A percentile compares a stretch with the other conserved stretches of the same genome.
Evolutionary conservation across 1,284 basidiomycete genomes (phyloP).

Genomic region (Trametes sp.): DNA sequence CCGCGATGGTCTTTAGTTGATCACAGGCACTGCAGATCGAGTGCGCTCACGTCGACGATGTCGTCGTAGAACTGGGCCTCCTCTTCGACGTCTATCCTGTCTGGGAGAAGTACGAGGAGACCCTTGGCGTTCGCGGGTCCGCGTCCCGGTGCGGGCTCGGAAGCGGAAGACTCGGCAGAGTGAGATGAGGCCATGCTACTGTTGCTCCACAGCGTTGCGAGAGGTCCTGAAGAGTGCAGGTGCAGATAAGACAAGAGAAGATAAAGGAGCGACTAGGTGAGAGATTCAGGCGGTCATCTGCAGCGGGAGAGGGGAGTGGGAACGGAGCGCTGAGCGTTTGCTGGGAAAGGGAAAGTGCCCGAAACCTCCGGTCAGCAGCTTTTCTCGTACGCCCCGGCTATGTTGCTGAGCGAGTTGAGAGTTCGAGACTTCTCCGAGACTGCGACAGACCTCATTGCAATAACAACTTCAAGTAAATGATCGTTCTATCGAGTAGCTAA

Average conservation of each 20-base stretch:
- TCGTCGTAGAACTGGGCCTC: slow-evolving; percentile 57
- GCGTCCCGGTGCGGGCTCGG: slow-evolving; percentile 2
- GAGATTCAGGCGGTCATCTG: slow-evolving; percentile 15
- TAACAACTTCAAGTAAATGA: too few relatives aligned
- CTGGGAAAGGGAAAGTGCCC: neutral
- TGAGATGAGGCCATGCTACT: slow-evolving; percentile 15
- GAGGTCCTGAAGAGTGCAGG: neutral
- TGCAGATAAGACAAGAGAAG: neutral
- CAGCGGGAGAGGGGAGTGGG: slow-evolving; percentile 10
- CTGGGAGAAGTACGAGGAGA: slow-evolving; percentile 43
- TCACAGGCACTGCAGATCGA: too few relatives aligned
- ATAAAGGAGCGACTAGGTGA: slow-evolving; percentile 21
- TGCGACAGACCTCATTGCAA: too few relatives aligned
- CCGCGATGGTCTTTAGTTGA: too few relatives aligned
- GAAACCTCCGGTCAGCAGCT: neutral
- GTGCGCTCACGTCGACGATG: slow-evolving; percentile 48
- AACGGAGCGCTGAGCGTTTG: slow-evolving; percentile 12
- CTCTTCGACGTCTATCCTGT: slow-evolving; percentile 54
- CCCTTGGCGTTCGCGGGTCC: slow-evolving; percentile 23
- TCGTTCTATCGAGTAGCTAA: too few relatives aligned
- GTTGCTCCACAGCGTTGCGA: neutral
- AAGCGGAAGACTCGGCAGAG: slow-evolving; percentile 26
- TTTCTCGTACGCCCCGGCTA: slow-evolving; percentile 1
- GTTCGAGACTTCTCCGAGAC: too few relatives aligned
- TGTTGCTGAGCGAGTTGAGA: neutral